Conservation (phyloP, 2,329 filamentous ascomycete species). For the Pseudogymnoascus sp. region DNA sequence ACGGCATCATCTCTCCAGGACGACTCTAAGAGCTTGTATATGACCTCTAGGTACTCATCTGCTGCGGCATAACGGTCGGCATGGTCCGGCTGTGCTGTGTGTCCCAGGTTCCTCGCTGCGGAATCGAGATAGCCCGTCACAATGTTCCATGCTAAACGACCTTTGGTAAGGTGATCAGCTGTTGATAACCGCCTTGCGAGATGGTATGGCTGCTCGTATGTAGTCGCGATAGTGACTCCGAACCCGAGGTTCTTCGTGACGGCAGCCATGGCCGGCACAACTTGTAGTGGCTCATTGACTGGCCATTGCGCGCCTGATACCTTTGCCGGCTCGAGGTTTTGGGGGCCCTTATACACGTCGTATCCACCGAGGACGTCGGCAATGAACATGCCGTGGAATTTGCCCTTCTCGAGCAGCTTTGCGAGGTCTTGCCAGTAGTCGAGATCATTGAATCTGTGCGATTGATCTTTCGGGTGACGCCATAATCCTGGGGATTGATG, state of each 20-base stretch:
- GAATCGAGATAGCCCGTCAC: conserved; percentile 62
- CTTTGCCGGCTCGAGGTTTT: conserved; percentile 52
- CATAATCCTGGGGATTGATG: conserved; percentile 51
- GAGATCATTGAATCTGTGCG: conserved; percentile 51
- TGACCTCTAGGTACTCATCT: conserved; percentile 56
- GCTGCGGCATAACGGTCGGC: conserved; percentile 58
- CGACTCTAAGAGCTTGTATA: conserved; percentile 58
- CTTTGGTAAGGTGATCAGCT: conserved; percentile 56
- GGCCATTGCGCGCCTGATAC: conserved; percentile 60
- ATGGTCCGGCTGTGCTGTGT: conserved; percentile 50
- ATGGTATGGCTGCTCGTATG: conserved; percentile 62
- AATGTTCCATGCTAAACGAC: conserved; percentile 44
- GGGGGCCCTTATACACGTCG: conserved; percentile 58
- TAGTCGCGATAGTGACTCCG: conserved; percentile 59
- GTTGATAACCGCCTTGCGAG: conserved; percentile 56
- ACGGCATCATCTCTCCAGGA: conserved; percentile 62
- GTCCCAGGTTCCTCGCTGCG: conserved; percentile 55
- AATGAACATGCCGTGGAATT: conserved; percentile 60
- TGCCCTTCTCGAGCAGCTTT: conserved; percentile 50
- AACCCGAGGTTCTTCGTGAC: conserved; percentile 60
- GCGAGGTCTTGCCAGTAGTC: conserved; percentile 55
- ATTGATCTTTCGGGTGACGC: conserved; percentile 57
- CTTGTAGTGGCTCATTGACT: conserved; percentile 58
- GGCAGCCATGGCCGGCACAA: conserved; percentile 60
- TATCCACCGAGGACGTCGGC: conserved; percentile 61